Evolutionary conservation across 1,139 yeast genomes (phyloP).

Genomic region (Ogataea hybrid): DNA sequence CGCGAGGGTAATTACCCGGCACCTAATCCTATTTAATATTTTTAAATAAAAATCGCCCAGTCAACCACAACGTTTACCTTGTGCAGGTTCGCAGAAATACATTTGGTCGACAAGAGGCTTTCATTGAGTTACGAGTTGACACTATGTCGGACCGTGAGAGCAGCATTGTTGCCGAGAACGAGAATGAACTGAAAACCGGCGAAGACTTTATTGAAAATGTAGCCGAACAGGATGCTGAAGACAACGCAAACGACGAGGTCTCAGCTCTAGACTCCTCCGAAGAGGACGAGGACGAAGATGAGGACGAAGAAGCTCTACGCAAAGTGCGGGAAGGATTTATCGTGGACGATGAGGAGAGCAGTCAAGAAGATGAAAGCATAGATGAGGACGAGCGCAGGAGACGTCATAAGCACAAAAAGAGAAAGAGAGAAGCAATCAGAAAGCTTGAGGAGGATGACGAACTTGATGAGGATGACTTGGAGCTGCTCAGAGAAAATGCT

Average conservation of each 20-base stretch:
- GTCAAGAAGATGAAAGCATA: constrained; percentile 33
- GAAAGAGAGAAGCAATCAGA: constrained; percentile 36
- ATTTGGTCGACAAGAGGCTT: not conserved
- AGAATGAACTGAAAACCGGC: constrained; percentile 14
- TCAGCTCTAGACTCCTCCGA: constrained; percentile 65
- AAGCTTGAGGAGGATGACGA: constrained; percentile 54
- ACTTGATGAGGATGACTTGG: constrained; percentile 93
- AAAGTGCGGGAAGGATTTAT: constrained; percentile 89
- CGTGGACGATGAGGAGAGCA: constrained; percentile 76
- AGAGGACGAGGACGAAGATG: constrained; percentile 73
- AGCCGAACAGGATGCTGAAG: constrained; percentile 35
- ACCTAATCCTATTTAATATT: not conserved
- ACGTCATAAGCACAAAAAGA: constrained; percentile 41
- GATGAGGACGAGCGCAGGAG: constrained; percentile 35
- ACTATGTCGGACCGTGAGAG: constrained; percentile 9
- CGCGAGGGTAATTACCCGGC: constrained; percentile 1
- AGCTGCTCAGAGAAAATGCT: constrained; percentile 83
- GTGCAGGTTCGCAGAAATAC: not conserved
- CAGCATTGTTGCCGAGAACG: constrained; percentile 15
- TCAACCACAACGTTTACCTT: constrained; percentile 1
- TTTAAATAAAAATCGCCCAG: constrained; percentile 4
- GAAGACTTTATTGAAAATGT: constrained; percentile 24
- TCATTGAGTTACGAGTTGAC: not conserved
- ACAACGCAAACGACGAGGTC: constrained; percentile 43
- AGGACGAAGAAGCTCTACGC: constrained; percentile 71